Evolutionary conservation across 371 early-diverging fungal genomes (phyloP).

Genomic region (Apophysomyces ossiformis): DNA sequence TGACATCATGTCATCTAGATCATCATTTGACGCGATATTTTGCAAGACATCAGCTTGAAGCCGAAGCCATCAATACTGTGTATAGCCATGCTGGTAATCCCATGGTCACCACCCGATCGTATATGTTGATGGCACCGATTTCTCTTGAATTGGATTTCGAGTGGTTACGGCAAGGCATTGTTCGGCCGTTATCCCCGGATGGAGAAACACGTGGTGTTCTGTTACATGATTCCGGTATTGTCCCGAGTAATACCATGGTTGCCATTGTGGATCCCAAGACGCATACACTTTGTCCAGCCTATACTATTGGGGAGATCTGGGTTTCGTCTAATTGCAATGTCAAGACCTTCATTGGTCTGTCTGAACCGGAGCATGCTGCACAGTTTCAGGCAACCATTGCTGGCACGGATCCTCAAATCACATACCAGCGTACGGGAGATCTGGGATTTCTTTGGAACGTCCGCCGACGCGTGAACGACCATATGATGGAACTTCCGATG

Average conservation of each 20-base stretch:
- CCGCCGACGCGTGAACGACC: conserved; percentile 21
- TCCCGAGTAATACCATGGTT: conserved; percentile 76
- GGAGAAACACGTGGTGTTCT: conserved; percentile 58
- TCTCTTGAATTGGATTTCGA: conserved; percentile 64
- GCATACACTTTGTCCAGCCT: conserved; percentile 58
- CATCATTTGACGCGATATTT: conserved; percentile 48
- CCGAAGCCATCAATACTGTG: conserved; percentile 64
- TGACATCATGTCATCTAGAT: conserved; percentile 24
- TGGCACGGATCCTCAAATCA: conserved; percentile 60
- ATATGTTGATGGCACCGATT: conserved; percentile 71
- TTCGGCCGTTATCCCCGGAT: conserved; percentile 55
- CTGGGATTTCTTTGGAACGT: conserved; percentile 78
- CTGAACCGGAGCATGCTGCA: conserved; percentile 17
- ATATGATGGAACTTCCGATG: conserved; percentile 12
- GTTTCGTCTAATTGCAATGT: conserved; percentile 73
- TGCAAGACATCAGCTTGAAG: conserved; percentile 59
- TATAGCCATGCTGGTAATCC: conserved; percentile 77
- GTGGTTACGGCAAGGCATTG: conserved; percentile 65
- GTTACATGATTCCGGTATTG: conserved; percentile 82
- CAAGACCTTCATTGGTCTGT: conserved; percentile 37
- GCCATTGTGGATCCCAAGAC: conserved; percentile 82
- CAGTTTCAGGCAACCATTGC: conserved; percentile 52
- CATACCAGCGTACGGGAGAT: conserved; percentile 81
- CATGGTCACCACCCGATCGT: conserved; percentile 77
- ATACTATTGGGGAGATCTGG: conserved; percentile 87